These are phyloP conservation scores for Agroathelia rolfsii DNA, from an alignment of 1,284 basidiomycete species.

Conservation along the genomic window DNA sequence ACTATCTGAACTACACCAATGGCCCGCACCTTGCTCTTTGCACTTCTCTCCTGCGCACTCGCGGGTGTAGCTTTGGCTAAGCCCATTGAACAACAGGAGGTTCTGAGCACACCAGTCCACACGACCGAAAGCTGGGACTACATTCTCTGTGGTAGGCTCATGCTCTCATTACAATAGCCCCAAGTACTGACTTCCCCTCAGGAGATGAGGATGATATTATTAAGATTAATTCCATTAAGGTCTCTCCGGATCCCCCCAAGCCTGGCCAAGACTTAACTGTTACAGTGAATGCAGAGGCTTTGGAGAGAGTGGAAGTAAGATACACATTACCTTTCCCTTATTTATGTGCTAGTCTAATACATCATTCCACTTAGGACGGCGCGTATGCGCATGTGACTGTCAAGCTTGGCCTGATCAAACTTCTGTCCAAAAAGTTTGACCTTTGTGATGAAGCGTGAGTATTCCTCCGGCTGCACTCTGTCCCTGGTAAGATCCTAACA, in stretches of 20 bases:
- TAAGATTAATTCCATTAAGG: constrained; percentile 53
- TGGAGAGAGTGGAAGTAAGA: constrained; percentile 55
- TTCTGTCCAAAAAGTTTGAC: constrained; percentile 76
- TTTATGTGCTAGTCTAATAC: constrained; percentile 8
- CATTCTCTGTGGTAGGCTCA: constrained; percentile 45
- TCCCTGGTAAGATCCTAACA: constrained; percentile 9
- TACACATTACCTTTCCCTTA: neutral
- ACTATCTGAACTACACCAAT: too few species aligned
- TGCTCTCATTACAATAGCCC: neutral
- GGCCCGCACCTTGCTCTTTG: constrained; percentile 31
- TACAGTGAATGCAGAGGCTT: constrained; percentile 55
- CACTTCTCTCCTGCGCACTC: constrained; percentile 26
- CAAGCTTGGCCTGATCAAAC: constrained; percentile 82
- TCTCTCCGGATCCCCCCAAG: constrained; percentile 75
- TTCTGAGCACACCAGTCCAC: constrained; percentile 26
- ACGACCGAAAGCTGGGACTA: constrained; percentile 42
- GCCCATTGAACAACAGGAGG: constrained; percentile 28
- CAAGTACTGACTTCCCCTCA: constrained; percentile 17
- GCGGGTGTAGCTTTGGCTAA: constrained; percentile 23
- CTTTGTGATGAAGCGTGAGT: constrained; percentile 89
- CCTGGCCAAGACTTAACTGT: constrained; percentile 81
- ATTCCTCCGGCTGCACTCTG: constrained; percentile 2
- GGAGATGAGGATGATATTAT: constrained; percentile 39
- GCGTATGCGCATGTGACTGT: constrained; percentile 81
- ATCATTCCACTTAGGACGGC: constrained; percentile 64